Percentiles rank a stretch among this genome's conserved stretches.
Conservation (phyloP, 345 rosid species). For the Jatropha curcas region DNA sequence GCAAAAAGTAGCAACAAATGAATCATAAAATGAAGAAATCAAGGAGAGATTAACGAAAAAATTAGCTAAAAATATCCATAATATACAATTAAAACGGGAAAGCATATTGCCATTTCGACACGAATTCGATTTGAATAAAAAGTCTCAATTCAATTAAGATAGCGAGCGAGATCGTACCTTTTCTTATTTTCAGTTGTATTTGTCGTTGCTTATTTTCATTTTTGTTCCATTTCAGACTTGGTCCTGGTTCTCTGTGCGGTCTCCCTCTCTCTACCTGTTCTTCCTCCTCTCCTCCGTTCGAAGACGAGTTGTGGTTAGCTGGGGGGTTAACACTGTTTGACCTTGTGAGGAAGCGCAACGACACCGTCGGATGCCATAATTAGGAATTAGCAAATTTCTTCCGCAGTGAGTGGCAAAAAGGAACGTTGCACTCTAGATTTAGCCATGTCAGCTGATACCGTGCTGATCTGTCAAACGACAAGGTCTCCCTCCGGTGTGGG, state of each 20-base stretch:
- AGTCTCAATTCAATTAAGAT: background rate
- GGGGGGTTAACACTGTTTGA: conserved; percentile 1
- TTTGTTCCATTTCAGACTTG: background rate
- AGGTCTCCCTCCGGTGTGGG: too few relatives aligned
- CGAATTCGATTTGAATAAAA: background rate
- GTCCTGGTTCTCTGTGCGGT: background rate
- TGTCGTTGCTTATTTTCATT: too few relatives aligned
- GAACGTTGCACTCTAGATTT: background rate
- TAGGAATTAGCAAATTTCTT: background rate
- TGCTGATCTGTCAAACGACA: background rate
- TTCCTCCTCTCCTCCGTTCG: background rate
- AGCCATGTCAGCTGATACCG: background rate
- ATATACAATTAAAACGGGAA: too few relatives aligned
- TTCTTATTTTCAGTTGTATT: background rate
- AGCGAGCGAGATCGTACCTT: background rate
- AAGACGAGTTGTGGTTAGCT: background rate
- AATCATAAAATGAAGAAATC: background rate
- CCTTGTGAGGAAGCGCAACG: background rate
- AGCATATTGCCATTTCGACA: too few relatives aligned
- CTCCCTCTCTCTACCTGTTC: too few relatives aligned
- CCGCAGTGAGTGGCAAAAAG: background rate
- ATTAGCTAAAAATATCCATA: background rate
- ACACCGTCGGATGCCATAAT: background rate
- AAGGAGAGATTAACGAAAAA: background rate
- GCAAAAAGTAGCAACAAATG: background rate